phyloP scores from a whole-genome alignment of 176 grass and related monocot genomes.

The Carex myosuroides region DNA sequence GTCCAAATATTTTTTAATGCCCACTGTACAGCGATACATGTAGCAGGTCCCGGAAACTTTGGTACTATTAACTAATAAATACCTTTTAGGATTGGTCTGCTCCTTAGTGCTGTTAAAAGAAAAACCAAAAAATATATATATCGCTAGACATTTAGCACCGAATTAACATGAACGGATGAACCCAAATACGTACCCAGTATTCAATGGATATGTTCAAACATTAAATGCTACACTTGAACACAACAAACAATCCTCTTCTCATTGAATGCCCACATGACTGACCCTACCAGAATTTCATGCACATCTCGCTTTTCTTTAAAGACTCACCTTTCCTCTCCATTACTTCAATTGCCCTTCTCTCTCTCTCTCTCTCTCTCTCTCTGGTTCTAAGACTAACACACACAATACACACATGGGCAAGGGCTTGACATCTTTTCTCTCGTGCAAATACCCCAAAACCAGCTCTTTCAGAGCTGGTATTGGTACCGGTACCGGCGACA shows the following conservation, averaged over 20 bases:
- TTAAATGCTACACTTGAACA: not conserved
- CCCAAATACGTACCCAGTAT: not conserved
- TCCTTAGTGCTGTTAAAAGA: not conserved
- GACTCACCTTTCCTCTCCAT: constrained; percentile 18
- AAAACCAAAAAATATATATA: not conserved
- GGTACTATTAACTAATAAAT: not conserved
- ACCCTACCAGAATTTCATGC: constrained; percentile 4
- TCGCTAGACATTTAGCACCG: not conserved
- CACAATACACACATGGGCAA: constrained; percentile 31
- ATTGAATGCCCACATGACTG: constrained; percentile 24
- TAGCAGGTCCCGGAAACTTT: not conserved
- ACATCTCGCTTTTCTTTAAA: constrained; percentile 13
- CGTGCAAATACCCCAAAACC: constrained; percentile 44
- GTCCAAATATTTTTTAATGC: not conserved
- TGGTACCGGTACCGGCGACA: not conserved
- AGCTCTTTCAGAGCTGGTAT: constrained; percentile 46
- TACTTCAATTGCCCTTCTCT: constrained; percentile 10
- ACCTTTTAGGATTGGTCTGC: not conserved
- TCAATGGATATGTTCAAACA: not conserved
- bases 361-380: constrained; percentile 28
- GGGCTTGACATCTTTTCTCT: constrained; percentile 58
- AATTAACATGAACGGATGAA: not conserved
- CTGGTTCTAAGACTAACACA: not conserved
- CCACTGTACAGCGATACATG: not conserved
- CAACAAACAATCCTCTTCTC: constrained; percentile 8